These are phyloP conservation scores for Colletotrichum lupini DNA, from an alignment of 2,329 filamentous ascomycete genomes.

Conservation along the genomic window DNA sequence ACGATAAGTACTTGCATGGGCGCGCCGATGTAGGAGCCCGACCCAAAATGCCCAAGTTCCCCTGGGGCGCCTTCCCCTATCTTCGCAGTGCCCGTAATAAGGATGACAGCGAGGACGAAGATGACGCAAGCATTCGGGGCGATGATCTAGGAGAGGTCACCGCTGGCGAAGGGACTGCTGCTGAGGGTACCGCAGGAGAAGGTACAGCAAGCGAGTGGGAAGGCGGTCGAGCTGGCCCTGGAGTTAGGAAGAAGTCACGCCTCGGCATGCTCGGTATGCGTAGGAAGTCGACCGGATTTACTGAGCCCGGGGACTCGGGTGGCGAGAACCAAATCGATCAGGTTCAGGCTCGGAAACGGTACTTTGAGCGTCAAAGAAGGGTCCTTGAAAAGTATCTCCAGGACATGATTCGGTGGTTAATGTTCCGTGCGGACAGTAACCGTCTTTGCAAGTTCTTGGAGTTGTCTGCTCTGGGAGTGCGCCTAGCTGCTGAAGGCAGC, in stretches of 20 bases:
- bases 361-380: constrained; percentile 84
- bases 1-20: constrained; percentile 83
- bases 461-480: constrained; percentile 91
- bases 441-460: constrained; percentile 96
- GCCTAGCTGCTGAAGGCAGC: constrained; percentile 92
- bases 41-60: constrained; percentile 89
- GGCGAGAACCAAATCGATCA: constrained; percentile 52
- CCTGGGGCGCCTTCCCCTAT: constrained; percentile 89
- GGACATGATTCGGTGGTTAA: constrained; percentile 94
- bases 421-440: constrained; percentile 96
- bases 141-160: constrained; percentile 54
- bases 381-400: constrained; percentile 91
- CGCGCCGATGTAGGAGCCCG: constrained; percentile 72
- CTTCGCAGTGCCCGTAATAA: constrained; percentile 83
- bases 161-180: constrained; percentile 53
- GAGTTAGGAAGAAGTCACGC: constrained; percentile 60
- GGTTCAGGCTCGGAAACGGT: constrained; percentile 62
- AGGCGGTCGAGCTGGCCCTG: constrained; percentile 34
- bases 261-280: constrained; percentile 64
- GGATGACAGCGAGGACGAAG: constrained; percentile 85
- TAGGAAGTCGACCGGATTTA: constrained; percentile 63
- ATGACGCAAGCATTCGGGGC: constrained; percentile 51
- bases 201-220: constrained; percentile 49
- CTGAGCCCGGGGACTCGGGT: constrained; percentile 57
- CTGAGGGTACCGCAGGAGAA: constrained; percentile 66